Base-by-base conservation (phyloP, 768 basidiomycete genomes). In the Naganishia vaughanmartiniae region DNA sequence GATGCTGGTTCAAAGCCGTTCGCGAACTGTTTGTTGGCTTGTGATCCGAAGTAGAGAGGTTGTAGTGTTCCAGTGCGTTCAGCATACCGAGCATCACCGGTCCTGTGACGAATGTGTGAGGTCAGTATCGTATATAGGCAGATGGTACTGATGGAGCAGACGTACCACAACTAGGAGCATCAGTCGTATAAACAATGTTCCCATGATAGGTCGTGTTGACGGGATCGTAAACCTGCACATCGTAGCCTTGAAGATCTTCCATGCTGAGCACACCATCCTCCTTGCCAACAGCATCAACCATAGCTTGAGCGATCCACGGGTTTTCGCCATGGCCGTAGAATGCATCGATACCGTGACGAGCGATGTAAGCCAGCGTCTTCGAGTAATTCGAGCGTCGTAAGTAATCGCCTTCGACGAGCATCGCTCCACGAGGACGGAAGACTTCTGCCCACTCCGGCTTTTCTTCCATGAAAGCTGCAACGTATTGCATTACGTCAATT, bases 61-160 rank as follows among this genome's bases (percentile, higher is more conserved):
- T 74, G 74, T 86, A 97, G n/a, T 85, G 84, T 77, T 96, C 93
- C 55, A 95, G 82, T 24, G 93, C 79, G 77, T 97, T 96, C n/a
- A 98, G 83, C 85, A 97, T 90, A 77, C 92, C 90, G 48, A 96
- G 82, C 51, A 98, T 83, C n/a, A 90, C 91, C 9, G 71, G 71
- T 48, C 70, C 70, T 70, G 51, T 21, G 31, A 45, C 9, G 4
- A 26, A 51, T 54, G 15, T 31, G 15, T 21, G 14, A 54, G 19
- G n/a, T 57, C 19, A 46, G 28, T 51, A 67, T 30, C 24, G 15
- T 17, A 26, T 31, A 54, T 7, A 36, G 26, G 7, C 12, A n/a
- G 9, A 53, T 42, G 36, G 4, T 55, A 9, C 15, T 2, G 48
- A 31, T 7, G 1, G 11, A 12, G 21, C 54, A 42, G 5, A 65